Percentiles rank a stretch among this genome's conserved stretches.
These are phyloP conservation scores for Pythium folliculosum DNA, from an alignment of 352 stramenopile genomes.

Conservation along the genomic window DNA sequence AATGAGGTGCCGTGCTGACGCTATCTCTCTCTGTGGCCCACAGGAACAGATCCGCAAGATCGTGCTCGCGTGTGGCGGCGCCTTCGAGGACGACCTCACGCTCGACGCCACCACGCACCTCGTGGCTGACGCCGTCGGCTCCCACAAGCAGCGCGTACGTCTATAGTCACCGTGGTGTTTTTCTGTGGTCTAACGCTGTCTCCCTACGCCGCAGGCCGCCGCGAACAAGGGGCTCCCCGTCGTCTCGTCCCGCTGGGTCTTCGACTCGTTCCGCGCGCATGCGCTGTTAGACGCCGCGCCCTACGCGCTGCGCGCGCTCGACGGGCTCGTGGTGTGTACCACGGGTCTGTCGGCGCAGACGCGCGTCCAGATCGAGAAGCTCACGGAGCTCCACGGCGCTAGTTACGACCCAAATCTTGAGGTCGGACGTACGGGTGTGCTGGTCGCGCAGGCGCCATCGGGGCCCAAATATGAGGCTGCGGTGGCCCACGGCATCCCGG, in stretches of 20 bases:
- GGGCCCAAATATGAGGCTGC: constrained; percentile 73
- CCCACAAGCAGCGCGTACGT: constrained; percentile 57
- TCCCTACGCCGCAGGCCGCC: constrained; percentile 34
- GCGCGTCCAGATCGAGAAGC: constrained; percentile 52
- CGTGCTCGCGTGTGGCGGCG: constrained; percentile 54
- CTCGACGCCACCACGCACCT: constrained; percentile 57
- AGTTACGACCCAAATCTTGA: constrained; percentile 64
- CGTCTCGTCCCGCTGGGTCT: constrained; percentile 58
- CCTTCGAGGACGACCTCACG: constrained; percentile 59
- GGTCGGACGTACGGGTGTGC: constrained; percentile 56
- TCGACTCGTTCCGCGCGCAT: constrained; percentile 60
- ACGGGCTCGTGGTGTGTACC: constrained; percentile 70
- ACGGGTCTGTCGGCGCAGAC: constrained; percentile 55
- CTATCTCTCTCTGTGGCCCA: background rate
- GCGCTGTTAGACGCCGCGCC: constrained; percentile 38
- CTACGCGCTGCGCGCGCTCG: constrained; percentile 46
- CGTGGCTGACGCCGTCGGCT: constrained; percentile 60
- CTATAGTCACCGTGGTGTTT: constrained; percentile 6
- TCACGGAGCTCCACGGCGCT: constrained; percentile 43
- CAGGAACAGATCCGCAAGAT: constrained; percentile 78
- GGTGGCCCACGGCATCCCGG: constrained; percentile 52
- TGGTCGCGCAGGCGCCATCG: constrained; percentile 56
- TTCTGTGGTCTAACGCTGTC: background rate
- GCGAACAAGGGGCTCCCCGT: constrained; percentile 45
- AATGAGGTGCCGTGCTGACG: background rate